Evolutionary conservation across 805 yeast genomes (phyloP), one percentile per base, ranked within the genome.

Genomic region (Candida awuae): DNA sequence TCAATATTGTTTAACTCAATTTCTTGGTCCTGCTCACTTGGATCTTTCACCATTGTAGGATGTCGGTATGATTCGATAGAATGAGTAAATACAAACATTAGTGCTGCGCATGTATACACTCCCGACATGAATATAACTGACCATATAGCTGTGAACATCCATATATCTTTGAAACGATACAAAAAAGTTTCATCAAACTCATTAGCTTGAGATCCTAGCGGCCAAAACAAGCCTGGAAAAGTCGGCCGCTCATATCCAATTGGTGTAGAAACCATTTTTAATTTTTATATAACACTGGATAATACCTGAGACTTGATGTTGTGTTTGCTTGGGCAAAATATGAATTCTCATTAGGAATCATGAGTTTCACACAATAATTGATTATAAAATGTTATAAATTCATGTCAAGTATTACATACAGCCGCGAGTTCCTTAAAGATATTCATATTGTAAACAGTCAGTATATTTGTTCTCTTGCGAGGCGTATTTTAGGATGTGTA

Each of bases 121-220:
- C 69, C 75, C 1, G 67, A 66, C 55, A 75, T 80, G 47, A 84
- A 62, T 8, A 87, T 78, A 34, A 90, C 50, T 12, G 82, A 70
- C 97, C 98, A 90, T 49, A 63, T 71, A 8, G 85, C 66, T 0
- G 95, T 84, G 66, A 84, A 90, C 47, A 59, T 62, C 92, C 95
- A 88, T 13, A 90, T 75, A 51, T 86, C 96, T 14, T 55, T 47
- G 2, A 78, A 62, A 50, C 76, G 73, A 61, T 84, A 90, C 4
- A 90, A 70, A 47, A 70, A 76, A 26, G 86, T 70, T 6, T 68
- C 51, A 21, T 63, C 58, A 53, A 66, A 76, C 14, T 52, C 45
- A 13, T 46, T 43, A 1, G 53, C 43, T 1, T 48, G 41, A 23
- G 54, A 38, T 2, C 63, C 58, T 26, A 74, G 48, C 0, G 94